Percentiles rank a stretch among this genome's conserved stretches.
Conservation (phyloP, 1,284 basidiomycete species). For the Ustilago tritici region DNA sequence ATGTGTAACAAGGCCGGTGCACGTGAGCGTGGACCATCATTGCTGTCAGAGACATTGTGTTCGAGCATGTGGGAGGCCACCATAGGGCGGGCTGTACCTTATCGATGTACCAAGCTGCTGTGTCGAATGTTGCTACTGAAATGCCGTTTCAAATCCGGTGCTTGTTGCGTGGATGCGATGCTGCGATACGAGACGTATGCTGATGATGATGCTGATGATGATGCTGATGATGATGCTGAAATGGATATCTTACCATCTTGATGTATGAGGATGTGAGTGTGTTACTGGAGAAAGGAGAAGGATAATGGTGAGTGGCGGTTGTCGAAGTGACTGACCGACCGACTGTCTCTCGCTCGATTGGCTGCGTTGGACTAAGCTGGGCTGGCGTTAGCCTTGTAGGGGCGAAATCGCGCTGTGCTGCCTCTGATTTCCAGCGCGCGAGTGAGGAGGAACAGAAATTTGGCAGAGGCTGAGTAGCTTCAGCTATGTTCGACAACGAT, state of each 20-base stretch:
- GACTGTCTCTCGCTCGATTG: slow-evolving; percentile 11
- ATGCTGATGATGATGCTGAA: slow-evolving; percentile 8
- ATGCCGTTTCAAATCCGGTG: background rate
- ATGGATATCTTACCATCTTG: slow-evolving; percentile 51
- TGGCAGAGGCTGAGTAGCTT: background rate
- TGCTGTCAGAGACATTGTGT: background rate
- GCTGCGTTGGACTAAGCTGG: background rate
- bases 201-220: background rate
- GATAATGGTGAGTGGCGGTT: slow-evolving; percentile 38
- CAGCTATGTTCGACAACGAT: background rate
- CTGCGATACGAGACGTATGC: slow-evolving; percentile 1
- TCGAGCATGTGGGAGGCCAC: background rate
- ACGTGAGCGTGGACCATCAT: background rate
- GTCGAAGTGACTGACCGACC: slow-evolving; percentile 14
- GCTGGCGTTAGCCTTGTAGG: background rate
- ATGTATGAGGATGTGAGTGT: slow-evolving; percentile 49
- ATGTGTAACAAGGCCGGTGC: background rate
- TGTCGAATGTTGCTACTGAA: background rate
- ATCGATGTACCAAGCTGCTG: slow-evolving; percentile 1
- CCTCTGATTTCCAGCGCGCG: background rate
- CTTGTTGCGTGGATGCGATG: background rate
- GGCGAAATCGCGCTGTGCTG: slow-evolving; percentile 4
- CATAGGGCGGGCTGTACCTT: background rate
- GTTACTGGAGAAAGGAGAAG: slow-evolving; percentile 40
- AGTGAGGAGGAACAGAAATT: background rate